A percentile compares a stretch with the other conserved stretches of the same genome.
These are phyloP conservation scores for Fusarium multiceps DNA, from an alignment of 2,329 filamentous ascomycete species.

Conservation along the genomic window DNA sequence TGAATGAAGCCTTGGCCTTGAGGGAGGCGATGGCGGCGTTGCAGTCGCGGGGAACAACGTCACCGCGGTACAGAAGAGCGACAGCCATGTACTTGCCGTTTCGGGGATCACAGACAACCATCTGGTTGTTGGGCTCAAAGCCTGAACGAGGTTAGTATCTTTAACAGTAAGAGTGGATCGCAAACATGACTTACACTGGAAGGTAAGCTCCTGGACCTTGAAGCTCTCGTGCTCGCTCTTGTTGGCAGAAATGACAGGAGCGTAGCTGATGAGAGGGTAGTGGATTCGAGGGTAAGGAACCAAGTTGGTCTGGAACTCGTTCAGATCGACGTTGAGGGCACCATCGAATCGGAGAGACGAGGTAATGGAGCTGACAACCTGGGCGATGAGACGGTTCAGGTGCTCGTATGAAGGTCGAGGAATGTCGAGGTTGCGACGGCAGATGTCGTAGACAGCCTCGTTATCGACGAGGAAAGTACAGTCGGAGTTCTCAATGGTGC, in stretches of 20 bases:
- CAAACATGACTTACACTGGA: conserved; percentile 69
- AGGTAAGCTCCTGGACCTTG: conserved; percentile 82
- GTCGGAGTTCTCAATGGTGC: conserved; percentile 82
- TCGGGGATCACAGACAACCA: conserved; percentile 79
- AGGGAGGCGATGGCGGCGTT: conserved; percentile 72
- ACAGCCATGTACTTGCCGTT: conserved; percentile 84
- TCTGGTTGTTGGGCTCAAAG: conserved; percentile 83
- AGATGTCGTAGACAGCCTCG: conserved; percentile 81
- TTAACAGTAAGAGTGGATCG: neutral
- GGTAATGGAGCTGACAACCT: conserved; percentile 80
- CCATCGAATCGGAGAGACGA: conserved; percentile 78
- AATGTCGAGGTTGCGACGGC: conserved; percentile 77
- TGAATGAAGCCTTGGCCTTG: conserved; percentile 78
- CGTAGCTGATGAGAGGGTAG: conserved; percentile 79
- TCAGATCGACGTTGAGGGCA: conserved; percentile 78
- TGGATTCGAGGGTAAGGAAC: conserved; percentile 80
- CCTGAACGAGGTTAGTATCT: conserved; percentile 57
- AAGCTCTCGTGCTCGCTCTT: conserved; percentile 89
- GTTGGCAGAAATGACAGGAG: conserved; percentile 75
- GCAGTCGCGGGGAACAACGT: conserved; percentile 77
- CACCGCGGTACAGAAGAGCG: conserved; percentile 76
- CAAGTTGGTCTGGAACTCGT: conserved; percentile 83
- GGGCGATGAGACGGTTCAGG: conserved; percentile 77
- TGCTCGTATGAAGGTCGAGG: conserved; percentile 76
- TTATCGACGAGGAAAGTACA: conserved; percentile 83